Base-by-base conservation (phyloP, 2,329 filamentous ascomycete species). In the Trichoderma simmonsii region DNA sequence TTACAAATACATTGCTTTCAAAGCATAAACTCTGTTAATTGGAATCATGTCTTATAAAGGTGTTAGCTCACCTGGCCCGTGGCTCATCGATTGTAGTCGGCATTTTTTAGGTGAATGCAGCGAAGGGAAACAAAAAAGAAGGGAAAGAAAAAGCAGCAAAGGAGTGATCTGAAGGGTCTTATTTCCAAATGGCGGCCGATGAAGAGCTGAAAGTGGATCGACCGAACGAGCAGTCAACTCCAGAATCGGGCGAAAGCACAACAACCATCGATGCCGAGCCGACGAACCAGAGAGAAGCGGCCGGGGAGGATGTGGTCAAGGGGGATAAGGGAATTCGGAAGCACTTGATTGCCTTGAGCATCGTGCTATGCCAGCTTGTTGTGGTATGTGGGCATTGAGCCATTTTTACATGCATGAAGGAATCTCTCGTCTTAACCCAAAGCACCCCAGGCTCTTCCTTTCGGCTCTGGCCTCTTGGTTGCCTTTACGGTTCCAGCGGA, bases 361-460 rank as follows among this genome's bases (percentile, higher is more conserved):
- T 69, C n/a, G 65, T 69, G 65, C 56, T 69, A 8, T 69, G 65
- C 32, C 65, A 69, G 30, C 65, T 69, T 18, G 56, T 69, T 24
- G 65, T 69, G 54, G 65, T 69, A 60, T 60, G 65, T 69, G 24
- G 12, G 21, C 26, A 15, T 21, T 36, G 26, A 32, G 21, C 24
- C 32, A 6, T 5, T 24, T n/a, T 30, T 8, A 11, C n/a, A 14
- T n/a, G 8, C 18, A 26, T 43, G 39, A 43, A n/a, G 18, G 15
- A 32, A 32, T n/a, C 14, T 48, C 18, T 32, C 26, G 9, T 32
- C 26, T 39, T 60, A 60, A 69, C 56, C 15, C 6, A 24, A 48
- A 18, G 14, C 8, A 18, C 24, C 0, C 3, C 34, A 69, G 65
- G 65, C 65, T 69, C 65, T 69, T 48, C 65, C 65, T 69, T 69